phyloP scores from a whole-genome alignment of 1,139 yeast genomes.

The Diutina scorzettiae region DNA sequence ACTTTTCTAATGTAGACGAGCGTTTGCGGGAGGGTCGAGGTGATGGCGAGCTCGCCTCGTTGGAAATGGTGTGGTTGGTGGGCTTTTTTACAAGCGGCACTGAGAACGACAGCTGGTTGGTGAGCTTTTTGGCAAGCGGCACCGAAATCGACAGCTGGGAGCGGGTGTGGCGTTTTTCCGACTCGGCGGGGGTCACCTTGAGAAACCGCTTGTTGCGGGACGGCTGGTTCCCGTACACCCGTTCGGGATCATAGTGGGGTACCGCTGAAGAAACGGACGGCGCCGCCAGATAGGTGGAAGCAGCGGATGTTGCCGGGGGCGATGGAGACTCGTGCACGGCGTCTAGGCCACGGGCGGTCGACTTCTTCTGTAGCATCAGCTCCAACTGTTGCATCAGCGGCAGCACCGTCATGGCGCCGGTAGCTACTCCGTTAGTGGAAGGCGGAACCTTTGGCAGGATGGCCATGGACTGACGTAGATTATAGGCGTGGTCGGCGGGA shows the following conservation, averaged over 20 bases:
- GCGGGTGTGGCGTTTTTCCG: neutral
- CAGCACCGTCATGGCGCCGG: slow-evolving; percentile 1
- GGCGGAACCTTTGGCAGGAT: neutral
- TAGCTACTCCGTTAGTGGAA: neutral
- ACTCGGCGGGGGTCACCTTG: neutral
- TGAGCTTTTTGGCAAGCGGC: neutral
- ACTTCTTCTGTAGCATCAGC: neutral
- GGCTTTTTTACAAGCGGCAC: neutral
- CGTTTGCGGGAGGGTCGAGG: neutral
- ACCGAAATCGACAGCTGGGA: slow-evolving; percentile 2
- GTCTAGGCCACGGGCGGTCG: no score
- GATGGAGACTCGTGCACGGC: neutral
- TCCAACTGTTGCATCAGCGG: slow-evolving; percentile 6
- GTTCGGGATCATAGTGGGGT: neutral
- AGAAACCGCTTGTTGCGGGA: slow-evolving; percentile 1
- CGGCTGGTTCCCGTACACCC: neutral
- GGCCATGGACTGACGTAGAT: slow-evolving; percentile 1
- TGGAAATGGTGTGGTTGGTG: neutral
- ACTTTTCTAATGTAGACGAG: neutral
- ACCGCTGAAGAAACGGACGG: neutral
- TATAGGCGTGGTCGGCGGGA: neutral
- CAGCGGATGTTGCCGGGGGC: neutral
- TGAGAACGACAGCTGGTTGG: slow-evolving; percentile 1
- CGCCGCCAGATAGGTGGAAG: neutral
- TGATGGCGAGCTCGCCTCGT: neutral